phyloP scores from a whole-genome alignment of 1,284 basidiomycete genomes.

The Vanrija pseudolonga region DNA sequence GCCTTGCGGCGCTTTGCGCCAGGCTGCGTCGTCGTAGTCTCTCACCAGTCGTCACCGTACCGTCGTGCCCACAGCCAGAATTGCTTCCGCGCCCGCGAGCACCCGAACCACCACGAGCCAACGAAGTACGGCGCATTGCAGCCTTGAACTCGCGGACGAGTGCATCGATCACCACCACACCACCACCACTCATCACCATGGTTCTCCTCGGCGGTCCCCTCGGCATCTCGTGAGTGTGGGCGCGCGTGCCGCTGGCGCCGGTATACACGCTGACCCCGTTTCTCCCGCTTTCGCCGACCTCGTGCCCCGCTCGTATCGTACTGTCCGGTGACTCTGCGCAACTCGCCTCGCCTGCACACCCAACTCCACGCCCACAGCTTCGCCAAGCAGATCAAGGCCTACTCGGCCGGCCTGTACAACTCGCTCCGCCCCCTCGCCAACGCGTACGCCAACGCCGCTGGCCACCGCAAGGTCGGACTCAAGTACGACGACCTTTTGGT shows the following conservation, averaged over 20 bases:
- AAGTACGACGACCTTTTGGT: conserved; percentile 92
- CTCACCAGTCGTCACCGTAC: too few species aligned
- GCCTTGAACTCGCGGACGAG: too few species aligned
- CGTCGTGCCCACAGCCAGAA: too few species aligned
- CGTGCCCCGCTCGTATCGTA: too few species aligned
- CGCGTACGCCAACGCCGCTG: conserved; percentile 76
- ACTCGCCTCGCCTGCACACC: neutral
- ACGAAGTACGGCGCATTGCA: too few species aligned
- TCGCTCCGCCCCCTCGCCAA: conserved; percentile 72
- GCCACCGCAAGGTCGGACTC: conserved; percentile 86
- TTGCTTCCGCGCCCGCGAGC: too few species aligned
- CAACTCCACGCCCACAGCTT: conserved; percentile 46
- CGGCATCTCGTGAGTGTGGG: conserved; percentile 58
- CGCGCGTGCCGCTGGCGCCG: neutral
- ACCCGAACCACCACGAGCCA: too few species aligned
- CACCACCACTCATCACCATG: conserved; percentile 34
- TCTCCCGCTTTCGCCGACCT: too few species aligned
- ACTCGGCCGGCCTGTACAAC: conserved; percentile 53
- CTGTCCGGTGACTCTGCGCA: too few species aligned
- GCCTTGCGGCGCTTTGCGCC: too few species aligned
- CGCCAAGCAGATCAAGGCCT: conserved; percentile 70
- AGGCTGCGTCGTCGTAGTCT: too few species aligned
- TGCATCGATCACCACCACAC: neutral
- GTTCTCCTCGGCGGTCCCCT: conserved; percentile 64
- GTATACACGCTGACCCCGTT: conserved; percentile 1